Percentiles rank a stretch among this genome's conserved stretches.
Conservation (phyloP, 2,329 filamentous ascomycete species). For the Monilinia aucupariae region DNA sequence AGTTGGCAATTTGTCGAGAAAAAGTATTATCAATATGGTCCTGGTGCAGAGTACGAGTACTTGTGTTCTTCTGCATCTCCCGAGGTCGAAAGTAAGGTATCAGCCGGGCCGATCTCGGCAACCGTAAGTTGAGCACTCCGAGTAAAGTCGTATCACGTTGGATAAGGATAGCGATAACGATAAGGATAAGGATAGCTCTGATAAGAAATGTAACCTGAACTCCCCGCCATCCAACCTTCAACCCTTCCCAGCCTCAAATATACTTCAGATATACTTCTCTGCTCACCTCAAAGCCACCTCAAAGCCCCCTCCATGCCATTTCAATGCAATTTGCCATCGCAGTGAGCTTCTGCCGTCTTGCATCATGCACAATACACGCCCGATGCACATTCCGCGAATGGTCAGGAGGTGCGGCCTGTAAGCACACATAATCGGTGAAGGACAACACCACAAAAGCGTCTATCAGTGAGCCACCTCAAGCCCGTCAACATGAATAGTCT, state of each 20-base stretch:
- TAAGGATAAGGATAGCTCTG: background rate
- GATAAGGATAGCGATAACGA: no score
- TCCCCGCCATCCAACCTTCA: background rate
- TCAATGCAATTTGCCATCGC: background rate
- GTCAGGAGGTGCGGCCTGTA: background rate
- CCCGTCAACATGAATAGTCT: background rate
- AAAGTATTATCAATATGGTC: no score
- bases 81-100: no score
- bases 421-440: slow-evolving; percentile 5
- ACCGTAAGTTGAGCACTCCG: no score
- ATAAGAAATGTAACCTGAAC: background rate
- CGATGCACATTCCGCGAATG: background rate
- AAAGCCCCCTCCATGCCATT: background rate
- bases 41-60: no score
- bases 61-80: no score
- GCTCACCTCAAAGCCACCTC: background rate
- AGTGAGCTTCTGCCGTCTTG: background rate
- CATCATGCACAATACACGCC: background rate
- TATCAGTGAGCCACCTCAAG: background rate
- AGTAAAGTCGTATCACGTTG: no score
- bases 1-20: no score
- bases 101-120: no score
- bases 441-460: background rate
- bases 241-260: slow-evolving; percentile 5
- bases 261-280: background rate